Percentiles rank a stretch among this genome's conserved stretches.
Evolutionary conservation across 257 asterid species (phyloP).

Genomic region (Petrea volubilis): DNA sequence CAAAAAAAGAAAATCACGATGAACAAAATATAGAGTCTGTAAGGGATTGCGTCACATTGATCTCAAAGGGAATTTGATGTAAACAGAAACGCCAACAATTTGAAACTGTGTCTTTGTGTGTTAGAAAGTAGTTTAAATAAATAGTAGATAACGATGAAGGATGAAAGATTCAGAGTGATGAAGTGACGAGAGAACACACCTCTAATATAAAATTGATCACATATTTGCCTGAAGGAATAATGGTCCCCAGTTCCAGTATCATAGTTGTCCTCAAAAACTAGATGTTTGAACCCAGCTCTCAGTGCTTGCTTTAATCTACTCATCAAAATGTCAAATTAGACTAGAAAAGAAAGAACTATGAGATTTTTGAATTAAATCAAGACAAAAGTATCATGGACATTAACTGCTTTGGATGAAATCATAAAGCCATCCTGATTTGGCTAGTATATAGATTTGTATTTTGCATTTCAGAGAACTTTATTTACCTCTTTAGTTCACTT

Average conservation of each 20-base stretch:
- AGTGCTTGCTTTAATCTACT: constrained; percentile 87
- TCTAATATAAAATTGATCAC: constrained; percentile 83
- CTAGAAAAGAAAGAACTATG: neutral
- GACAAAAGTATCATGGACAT: neutral
- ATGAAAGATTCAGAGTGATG: neutral
- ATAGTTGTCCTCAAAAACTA: constrained; percentile 91
- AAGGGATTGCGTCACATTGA: no score
- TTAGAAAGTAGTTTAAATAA: no score
- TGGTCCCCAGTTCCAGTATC: constrained; percentile 98
- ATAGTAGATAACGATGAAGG: no score
- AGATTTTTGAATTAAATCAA: constrained; percentile 9
- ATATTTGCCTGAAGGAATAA: constrained; percentile 94
- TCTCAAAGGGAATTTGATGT: no score
- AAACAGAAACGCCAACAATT: no score
- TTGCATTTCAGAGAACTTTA: neutral
- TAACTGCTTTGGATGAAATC: neutral
- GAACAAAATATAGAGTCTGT: no score
- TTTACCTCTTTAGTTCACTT: constrained; percentile 87
- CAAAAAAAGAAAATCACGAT: no score
- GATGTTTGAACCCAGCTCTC: constrained; percentile 93
- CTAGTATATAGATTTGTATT: neutral
- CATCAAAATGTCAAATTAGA: constrained; percentile 21
- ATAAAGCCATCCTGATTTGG: neutral
- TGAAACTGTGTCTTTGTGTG: no score
- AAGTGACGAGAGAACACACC: constrained; percentile 43